These are phyloP conservation scores for Nadsonia starkeyi-henricii DNA, from an alignment of 1,139 yeast species.

Conservation along the genomic window DNA sequence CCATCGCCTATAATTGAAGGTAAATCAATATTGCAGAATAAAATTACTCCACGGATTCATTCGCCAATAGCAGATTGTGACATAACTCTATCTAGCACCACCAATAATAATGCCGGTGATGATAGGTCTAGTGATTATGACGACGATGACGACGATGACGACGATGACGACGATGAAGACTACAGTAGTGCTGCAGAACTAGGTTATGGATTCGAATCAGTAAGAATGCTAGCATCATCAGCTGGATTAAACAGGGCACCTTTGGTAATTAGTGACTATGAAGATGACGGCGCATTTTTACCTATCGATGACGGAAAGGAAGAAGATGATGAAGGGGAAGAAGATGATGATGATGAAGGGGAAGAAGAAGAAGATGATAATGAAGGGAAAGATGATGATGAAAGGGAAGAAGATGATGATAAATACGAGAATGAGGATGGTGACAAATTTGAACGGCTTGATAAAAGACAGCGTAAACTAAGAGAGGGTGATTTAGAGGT, in stretches of 20 bases:
- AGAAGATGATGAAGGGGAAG: slow-evolving; percentile 2
- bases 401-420: neutral
- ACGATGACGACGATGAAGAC: neutral
- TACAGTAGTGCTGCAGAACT: neutral
- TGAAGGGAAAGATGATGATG: slow-evolving; percentile 1
- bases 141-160: too few relatives aligned
- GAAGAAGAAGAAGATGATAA: neutral
- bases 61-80: too few relatives aligned
- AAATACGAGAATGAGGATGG: neutral
- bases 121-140: too few relatives aligned
- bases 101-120: too few relatives aligned
- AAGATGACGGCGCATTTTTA: neutral
- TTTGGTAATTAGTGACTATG: neutral
- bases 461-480: neutral
- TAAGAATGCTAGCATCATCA: neutral
- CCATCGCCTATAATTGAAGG: too few relatives aligned
- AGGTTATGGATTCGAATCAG: neutral
- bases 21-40: too few relatives aligned
- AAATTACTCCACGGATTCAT: too few relatives aligned
- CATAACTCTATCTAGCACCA: too few relatives aligned
- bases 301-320: neutral
- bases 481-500: slow-evolving; percentile 1
- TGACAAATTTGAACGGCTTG: neutral
- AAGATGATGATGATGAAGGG: neutral
- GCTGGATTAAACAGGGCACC: neutral